Base-by-base conservation (phyloP, 2,329 filamentous ascomycete genomes). In the Paecilomyces sp. region DNA sequence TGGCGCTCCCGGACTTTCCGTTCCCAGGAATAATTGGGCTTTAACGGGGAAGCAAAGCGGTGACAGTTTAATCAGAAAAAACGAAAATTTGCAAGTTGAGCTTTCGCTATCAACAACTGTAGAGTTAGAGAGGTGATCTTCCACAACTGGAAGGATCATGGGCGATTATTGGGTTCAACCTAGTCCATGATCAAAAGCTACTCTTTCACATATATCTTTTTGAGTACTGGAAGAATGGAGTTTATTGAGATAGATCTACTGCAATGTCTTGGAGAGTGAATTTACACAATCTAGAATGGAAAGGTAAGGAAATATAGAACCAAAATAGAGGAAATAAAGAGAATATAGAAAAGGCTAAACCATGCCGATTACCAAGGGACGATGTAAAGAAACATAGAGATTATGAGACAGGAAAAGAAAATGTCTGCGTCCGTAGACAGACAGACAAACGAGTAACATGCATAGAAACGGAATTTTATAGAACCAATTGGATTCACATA, bases 401-500 rank as follows among this genome's bases (percentile, higher is more conserved):
- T 47, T 18, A 47, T 47, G 41, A n/a, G 6, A 47, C 41, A 47
- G 41, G 41, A 47, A 22, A 18, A 47, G 41, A 47, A 47, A 47
- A 18, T 8, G n/a, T 15, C 41, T 5, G 41, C 18, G n/a, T 47
- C 36, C 36, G 36, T n/a, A 47, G 36, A 47, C 15, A n/a, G 3
- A 18, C 41, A 47, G 41, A 47, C 41, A 22, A 18, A 12, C 31
- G 31, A 33, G 5, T 33, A 47, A 25, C 25, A 28, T 18, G 24
- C 18, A 24, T 36, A 50, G 33, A 34, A 57, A 33, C 31, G 22
- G 41, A 50, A 57, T 13, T 33, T 56, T 22, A 9, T 33, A 33
- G 28, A 36, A n/a, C 25, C 54, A 57, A 24, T 18, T 24, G 22
- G 31, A 7, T 15, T 57, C 73, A 80, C 77, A 80, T 80, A 65